These are phyloP conservation scores for Eimeria praecox DNA, from an alignment of 169 alveolate genomes.

Conservation along the genomic window DNA sequence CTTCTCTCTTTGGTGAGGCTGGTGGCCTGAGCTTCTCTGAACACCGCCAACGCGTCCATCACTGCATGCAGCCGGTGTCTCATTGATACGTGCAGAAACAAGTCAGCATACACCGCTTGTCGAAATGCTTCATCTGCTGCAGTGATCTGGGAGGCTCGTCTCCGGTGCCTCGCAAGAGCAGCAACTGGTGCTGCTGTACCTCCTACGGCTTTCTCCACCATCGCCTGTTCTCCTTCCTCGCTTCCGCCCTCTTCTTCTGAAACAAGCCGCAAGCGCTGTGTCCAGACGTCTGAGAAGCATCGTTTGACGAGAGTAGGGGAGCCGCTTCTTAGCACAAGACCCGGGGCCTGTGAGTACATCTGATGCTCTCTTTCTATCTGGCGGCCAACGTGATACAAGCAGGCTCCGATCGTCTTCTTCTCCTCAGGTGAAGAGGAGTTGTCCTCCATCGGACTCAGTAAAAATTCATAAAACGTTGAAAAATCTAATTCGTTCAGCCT, in stretches of 20 bases:
- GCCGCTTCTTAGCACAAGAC: neutral
- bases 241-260: neutral
- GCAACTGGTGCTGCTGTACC: neutral
- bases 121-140: neutral
- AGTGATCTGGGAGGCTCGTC: neutral
- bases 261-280: neutral
- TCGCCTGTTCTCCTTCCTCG: neutral
- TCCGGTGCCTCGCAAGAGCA: neutral
- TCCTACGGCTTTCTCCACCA: neutral
- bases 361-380: neutral
- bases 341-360: neutral
- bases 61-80: neutral
- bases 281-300: neutral
- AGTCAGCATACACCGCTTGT: neutral
- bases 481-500: neutral
- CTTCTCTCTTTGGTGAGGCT: neutral
- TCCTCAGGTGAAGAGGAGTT: neutral
- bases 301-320: neutral
- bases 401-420: neutral
- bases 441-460: slow-evolving; percentile 5
- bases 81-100: neutral
- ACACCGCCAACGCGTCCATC: neutral
- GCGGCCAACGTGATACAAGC: neutral
- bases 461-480: slow-evolving; percentile 1
- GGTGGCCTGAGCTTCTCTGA: neutral